Conservation (phyloP, 2,329 filamentous ascomycete species). For the Arachnomyces sp. region DNA sequence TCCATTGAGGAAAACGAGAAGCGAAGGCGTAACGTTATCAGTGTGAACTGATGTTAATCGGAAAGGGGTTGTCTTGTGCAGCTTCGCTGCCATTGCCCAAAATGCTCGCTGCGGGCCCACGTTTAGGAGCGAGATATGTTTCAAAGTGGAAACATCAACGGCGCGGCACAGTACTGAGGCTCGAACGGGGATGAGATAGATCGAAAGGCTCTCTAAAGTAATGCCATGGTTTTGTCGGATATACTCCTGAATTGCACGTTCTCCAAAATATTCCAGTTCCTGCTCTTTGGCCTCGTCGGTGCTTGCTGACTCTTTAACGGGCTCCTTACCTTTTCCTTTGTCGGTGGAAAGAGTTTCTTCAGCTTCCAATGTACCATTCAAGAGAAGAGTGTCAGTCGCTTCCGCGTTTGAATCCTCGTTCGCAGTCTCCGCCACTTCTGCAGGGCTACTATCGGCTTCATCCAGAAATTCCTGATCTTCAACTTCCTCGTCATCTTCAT, state of each 20-base stretch:
- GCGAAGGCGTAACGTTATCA: conserved; percentile 49
- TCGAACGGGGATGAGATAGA: conserved; percentile 54
- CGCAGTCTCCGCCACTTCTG: background rate
- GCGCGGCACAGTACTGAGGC: conserved; percentile 49
- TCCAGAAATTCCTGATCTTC: conserved; percentile 20
- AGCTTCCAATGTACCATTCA: background rate
- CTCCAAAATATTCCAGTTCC: background rate
- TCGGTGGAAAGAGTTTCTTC: background rate
- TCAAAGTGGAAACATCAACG: conserved; percentile 50
- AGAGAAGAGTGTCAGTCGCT: background rate
- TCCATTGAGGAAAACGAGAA: conserved; percentile 43
- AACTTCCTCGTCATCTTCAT: conserved; percentile 20
- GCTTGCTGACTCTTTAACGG: background rate
- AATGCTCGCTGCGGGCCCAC: conserved; percentile 54
- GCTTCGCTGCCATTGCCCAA: conserved; percentile 49
- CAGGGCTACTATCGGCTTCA: conserved; percentile 2
- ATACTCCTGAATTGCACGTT: conserved; percentile 37
- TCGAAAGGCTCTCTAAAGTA: conserved; percentile 45
- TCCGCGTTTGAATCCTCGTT: background rate
- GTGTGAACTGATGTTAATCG: conserved; percentile 53
- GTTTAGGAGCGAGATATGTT: conserved; percentile 52
- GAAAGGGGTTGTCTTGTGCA: conserved; percentile 46
- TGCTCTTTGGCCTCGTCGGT: background rate
- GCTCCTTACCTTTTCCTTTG: conserved; percentile 9
- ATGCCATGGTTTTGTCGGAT: conserved; percentile 51